Conservation (phyloP, 768 basidiomycete species). For the Tulasnella sp. region DNA sequence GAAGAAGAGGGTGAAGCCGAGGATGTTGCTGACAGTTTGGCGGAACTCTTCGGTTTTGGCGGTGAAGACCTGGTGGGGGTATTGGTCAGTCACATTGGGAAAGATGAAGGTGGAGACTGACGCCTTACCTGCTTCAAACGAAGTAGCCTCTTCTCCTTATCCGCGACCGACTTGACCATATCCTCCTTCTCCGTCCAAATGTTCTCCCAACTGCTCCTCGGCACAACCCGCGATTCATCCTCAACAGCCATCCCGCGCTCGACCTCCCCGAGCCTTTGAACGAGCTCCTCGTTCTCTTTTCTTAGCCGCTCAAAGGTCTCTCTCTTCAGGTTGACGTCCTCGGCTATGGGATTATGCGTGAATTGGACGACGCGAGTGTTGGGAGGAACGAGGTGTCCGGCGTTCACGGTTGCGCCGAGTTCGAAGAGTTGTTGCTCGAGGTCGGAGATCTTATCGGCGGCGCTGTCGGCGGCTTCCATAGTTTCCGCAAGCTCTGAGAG, state of each 20-base stretch:
- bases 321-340: slow-evolving; percentile 66
- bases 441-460: slow-evolving; percentile 47
- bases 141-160: slow-evolving; percentile 72
- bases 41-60: slow-evolving; percentile 85
- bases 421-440: slow-evolving; percentile 73
- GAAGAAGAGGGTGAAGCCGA: slow-evolving; percentile 86
- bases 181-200: slow-evolving; percentile 57
- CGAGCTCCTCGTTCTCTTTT: slow-evolving; percentile 72
- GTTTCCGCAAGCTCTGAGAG: slow-evolving; percentile 23
- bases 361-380: slow-evolving; percentile 57
- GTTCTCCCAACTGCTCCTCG: slow-evolving; percentile 69
- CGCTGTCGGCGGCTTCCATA: slow-evolving; percentile 24
- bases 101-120: too few relatives aligned
- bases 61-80: slow-evolving; percentile 51
- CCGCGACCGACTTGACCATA: slow-evolving; percentile 48
- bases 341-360: slow-evolving; percentile 68
- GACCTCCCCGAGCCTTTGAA: slow-evolving; percentile 52
- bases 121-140: slow-evolving; percentile 61
- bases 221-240: slow-evolving; percentile 40
- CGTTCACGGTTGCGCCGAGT: slow-evolving; percentile 61
- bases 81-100: neutral
- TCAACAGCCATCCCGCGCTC: slow-evolving; percentile 29
- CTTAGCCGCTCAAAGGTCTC: slow-evolving; percentile 64
- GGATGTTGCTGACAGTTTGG: slow-evolving; percentile 76
- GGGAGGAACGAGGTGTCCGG: slow-evolving; percentile 63